Conservation (phyloP, 1,284 basidiomycete genomes). For the Trichosporon faecale region DNA sequence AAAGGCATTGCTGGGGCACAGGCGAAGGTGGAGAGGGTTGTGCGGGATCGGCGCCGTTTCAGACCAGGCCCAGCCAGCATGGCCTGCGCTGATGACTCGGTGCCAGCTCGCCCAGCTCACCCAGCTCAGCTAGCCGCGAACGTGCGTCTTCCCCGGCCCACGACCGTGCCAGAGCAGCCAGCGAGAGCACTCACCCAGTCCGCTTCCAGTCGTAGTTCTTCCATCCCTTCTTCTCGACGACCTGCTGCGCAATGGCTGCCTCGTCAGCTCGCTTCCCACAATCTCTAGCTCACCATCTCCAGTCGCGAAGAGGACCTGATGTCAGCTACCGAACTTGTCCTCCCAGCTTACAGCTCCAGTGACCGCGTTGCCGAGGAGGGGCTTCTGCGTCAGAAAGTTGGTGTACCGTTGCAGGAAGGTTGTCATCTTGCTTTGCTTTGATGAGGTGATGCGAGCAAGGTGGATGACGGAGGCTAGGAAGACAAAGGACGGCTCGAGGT, state of each 20-base stretch:
- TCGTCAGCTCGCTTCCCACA: not conserved
- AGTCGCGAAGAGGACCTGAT: conserved; percentile 52
- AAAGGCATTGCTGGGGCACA: no score
- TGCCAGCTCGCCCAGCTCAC: not conserved
- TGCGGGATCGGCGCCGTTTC: not conserved
- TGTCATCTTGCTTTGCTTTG: not conserved
- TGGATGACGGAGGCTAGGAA: not conserved
- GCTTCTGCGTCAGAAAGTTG: not conserved
- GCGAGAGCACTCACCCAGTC: conserved; percentile 45
- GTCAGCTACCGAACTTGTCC: conserved; percentile 5
- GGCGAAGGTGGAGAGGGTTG: no score
- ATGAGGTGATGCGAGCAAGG: not conserved
- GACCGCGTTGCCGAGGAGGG: not conserved
- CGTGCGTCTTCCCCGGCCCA: not conserved
- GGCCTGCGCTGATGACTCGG: no score
- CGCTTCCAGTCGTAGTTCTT: conserved; percentile 50
- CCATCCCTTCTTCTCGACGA: conserved; percentile 53
- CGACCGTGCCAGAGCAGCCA: not conserved
- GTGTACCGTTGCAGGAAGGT: not conserved
- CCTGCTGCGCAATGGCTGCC: conserved; percentile 55
- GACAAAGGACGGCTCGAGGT: not conserved
- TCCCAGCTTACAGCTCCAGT: conserved; percentile 2
- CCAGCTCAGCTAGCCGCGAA: not conserved
- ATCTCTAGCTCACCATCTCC: conserved; percentile 46
- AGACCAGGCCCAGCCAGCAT: no score